Evolutionary conservation across 2,329 filamentous ascomycete species (phyloP).

Genomic region (Paraphaeosphaeria sporulosa): DNA sequence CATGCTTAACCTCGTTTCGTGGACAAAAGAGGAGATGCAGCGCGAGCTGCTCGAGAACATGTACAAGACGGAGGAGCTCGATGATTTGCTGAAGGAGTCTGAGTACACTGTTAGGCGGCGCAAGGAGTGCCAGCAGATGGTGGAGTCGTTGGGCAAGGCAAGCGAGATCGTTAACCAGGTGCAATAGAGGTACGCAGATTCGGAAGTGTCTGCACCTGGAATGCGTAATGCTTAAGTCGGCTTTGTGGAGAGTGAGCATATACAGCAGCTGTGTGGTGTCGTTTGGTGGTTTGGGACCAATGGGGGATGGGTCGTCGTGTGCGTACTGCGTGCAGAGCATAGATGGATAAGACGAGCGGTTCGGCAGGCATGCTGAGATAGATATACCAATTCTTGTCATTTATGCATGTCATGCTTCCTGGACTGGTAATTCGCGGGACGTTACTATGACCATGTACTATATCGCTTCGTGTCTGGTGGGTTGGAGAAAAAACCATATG

Average conservation of each 20-base stretch:
- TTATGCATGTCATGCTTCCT: not conserved
- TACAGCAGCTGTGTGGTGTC: not conserved
- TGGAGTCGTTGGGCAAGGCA: slow-evolving; percentile 87
- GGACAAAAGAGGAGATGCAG: slow-evolving; percentile 98
- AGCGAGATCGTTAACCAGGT: slow-evolving; percentile 93
- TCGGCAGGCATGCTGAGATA: not conserved
- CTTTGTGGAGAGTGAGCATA: not conserved
- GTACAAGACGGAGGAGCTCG: slow-evolving; percentile 89
- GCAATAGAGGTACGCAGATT: slow-evolving; percentile 32
- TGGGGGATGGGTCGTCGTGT: not conserved
- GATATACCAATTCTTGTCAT: not conserved
- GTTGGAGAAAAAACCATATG: too few species aligned
- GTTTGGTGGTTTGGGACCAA: not conserved
- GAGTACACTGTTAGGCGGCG: slow-evolving; percentile 94
- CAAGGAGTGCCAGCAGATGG: slow-evolving; percentile 99
- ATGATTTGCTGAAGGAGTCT: slow-evolving; percentile 95
- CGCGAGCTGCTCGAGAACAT: slow-evolving; percentile 95
- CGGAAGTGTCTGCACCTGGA: not conserved
- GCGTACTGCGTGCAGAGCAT: not conserved
- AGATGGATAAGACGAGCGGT: not conserved
- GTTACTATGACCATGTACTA: too few species aligned
- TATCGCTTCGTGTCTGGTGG: too few species aligned
- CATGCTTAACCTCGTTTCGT: slow-evolving; percentile 96
- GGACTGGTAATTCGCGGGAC: too few species aligned
- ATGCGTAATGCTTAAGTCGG: not conserved